Conservation (phyloP, 1,284 basidiomycete species). For the Malassezia obtusa region DNA sequence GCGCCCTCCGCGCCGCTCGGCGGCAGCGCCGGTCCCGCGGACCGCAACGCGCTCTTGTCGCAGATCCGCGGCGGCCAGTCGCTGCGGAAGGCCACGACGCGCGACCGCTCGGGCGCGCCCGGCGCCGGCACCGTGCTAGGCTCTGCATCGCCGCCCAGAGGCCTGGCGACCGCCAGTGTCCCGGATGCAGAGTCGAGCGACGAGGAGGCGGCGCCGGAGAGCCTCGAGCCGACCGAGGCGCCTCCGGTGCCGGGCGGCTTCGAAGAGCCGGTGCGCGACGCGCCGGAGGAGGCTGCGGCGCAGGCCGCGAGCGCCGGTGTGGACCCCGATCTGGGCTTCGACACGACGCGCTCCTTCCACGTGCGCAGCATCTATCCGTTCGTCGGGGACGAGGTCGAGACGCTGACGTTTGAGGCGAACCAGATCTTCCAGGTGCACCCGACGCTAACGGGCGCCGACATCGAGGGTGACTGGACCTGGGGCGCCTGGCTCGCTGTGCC, state of each 20-base stretch:
- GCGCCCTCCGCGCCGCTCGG: slow-evolving; percentile 32
- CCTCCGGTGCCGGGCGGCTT: neutral
- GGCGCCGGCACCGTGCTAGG: slow-evolving; percentile 68
- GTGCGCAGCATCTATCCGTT: slow-evolving; percentile 60
- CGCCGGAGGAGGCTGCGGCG: slow-evolving; percentile 20
- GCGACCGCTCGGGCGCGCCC: slow-evolving; percentile 66
- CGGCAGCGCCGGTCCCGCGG: slow-evolving; percentile 49
- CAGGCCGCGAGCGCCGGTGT: too few relatives aligned
- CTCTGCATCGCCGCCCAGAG: slow-evolving; percentile 59
- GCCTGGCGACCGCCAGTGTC: slow-evolving; percentile 14
- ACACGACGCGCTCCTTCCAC: slow-evolving; percentile 52
- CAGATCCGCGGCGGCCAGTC: slow-evolving; percentile 72
- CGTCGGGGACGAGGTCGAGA: slow-evolving; percentile 71
- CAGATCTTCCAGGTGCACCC: slow-evolving; percentile 69
- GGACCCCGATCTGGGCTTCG: slow-evolving; percentile 64
- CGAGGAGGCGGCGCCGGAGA: slow-evolving; percentile 16
- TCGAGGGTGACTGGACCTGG: slow-evolving; percentile 69
- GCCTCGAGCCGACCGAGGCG: neutral
- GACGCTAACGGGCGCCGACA: slow-evolving; percentile 59
- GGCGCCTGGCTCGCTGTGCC: slow-evolving; percentile 60
- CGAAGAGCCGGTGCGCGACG: neutral
- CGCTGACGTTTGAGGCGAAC: slow-evolving; percentile 76
- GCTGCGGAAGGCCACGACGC: slow-evolving; percentile 69
- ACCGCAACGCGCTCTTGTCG: slow-evolving; percentile 62
- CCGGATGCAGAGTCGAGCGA: slow-evolving; percentile 41